A percentile compares a stretch with the other conserved stretches of the same genome.
phyloP scores from a whole-genome alignment of 2,329 filamentous ascomycete species.

The Stagonosporopsis vannaccii region DNA sequence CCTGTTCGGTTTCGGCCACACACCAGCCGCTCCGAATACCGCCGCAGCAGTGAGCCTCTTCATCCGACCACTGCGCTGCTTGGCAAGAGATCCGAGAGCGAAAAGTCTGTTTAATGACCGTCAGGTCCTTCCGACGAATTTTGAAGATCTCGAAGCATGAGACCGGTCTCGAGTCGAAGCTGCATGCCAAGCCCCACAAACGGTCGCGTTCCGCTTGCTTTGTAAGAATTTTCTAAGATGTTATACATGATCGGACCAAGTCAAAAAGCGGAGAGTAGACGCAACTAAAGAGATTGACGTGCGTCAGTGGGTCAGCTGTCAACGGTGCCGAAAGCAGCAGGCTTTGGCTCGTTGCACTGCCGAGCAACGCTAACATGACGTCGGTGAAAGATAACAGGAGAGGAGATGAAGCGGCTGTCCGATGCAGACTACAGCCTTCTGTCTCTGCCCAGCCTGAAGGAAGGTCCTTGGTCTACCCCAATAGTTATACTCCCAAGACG shows the following conservation, averaged over 20 bases:
- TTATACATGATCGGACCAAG: neutral
- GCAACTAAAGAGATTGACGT: conserved; percentile 9
- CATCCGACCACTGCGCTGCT: neutral
- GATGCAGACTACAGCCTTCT: neutral
- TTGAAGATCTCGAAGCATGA: neutral
- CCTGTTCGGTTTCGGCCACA: no score
- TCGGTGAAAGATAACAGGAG: neutral
- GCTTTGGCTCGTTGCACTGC: conserved; percentile 5
- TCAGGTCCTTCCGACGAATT: neutral
- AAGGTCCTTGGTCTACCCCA: neutral
- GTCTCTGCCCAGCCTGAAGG: neutral
- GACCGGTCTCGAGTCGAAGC: neutral
- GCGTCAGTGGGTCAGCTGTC: conserved; percentile 7
- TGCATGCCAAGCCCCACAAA: neutral
- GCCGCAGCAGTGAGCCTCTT: no score
- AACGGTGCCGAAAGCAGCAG: conserved; percentile 5
- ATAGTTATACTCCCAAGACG: neutral
- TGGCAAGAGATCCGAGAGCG: neutral
- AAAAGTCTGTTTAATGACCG: neutral
- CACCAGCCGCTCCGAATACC: no score
- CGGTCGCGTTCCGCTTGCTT: conserved; percentile 7
- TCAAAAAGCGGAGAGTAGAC: neutral
- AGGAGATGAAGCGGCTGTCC: neutral
- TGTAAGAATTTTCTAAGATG: conserved; percentile 7
- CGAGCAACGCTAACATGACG: conserved; percentile 3